A percentile compares a stretch with the other conserved stretches of the same genome.
phyloP scores from a whole-genome alignment of 768 basidiomycete species.

The Mycena floridula region DNA sequence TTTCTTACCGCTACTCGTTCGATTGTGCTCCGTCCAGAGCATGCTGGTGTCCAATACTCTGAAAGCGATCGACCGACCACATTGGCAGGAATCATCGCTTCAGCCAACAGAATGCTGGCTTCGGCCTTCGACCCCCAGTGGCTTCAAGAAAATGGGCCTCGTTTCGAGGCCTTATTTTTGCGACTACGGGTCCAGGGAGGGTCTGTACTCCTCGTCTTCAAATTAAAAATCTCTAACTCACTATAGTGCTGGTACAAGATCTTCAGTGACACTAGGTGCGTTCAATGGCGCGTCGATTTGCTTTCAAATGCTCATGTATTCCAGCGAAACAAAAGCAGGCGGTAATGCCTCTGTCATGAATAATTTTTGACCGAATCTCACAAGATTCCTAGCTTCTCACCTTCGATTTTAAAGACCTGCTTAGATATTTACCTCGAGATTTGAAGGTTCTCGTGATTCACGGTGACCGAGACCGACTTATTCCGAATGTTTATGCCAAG shows the following conservation, averaged over 20 bases:
- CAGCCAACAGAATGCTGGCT: not conserved
- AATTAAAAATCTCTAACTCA: too few species aligned
- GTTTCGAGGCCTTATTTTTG: conserved; percentile 1
- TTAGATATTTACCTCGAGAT: conserved; percentile 21
- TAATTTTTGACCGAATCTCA: too few species aligned
- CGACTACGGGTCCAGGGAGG: not conserved
- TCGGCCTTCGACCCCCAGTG: conserved; percentile 2
- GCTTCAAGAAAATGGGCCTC: not conserved
- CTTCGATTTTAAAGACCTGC: conserved; percentile 9
- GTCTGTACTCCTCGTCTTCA: too few species aligned
- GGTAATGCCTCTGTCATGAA: too few species aligned
- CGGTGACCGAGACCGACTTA: conserved; percentile 29
- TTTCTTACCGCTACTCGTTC: conserved; percentile 13
- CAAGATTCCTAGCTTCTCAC: not conserved
- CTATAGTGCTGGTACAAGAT: not conserved
- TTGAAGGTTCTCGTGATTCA: conserved; percentile 35
- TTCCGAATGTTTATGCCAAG: conserved; percentile 26
- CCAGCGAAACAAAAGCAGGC: conserved; percentile 12
- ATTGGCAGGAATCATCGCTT: not conserved
- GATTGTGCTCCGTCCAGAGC: conserved; percentile 6
- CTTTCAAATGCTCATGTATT: not conserved
- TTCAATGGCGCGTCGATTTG: not conserved
- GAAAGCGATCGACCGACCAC: not conserved
- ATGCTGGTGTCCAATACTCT: not conserved
- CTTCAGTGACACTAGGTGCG: conserved; percentile 3